These are phyloP conservation scores for Hysterangium stoloniferum DNA, from an alignment of 768 basidiomycete genomes.

Conservation along the genomic window DNA sequence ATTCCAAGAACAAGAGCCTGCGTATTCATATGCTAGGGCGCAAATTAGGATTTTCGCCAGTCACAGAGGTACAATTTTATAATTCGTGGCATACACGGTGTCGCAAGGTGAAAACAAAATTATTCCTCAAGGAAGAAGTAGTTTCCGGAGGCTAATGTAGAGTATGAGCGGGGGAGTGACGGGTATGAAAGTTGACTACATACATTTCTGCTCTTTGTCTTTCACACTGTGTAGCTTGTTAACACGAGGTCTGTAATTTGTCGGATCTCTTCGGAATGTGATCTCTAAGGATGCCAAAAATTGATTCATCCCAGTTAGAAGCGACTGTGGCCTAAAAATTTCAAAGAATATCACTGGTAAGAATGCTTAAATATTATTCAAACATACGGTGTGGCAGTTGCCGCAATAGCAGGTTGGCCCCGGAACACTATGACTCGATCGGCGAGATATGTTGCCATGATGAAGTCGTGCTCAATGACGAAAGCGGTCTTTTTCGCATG, in stretches of 20 bases:
- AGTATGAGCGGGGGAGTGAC: background rate
- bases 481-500: conserved; percentile 98
- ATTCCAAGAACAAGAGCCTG: no score
- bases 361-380: background rate
- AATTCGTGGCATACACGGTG: background rate
- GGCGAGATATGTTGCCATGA: conserved; percentile 99
- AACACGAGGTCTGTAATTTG: conserved; percentile 83
- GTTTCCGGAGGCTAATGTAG: conserved; percentile 58
- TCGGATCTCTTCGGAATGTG: conserved; percentile 97
- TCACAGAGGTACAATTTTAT: no score
- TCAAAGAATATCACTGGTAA: no score
- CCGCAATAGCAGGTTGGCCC: conserved; percentile 76
- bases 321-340: conserved; percentile 70
- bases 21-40: no score
- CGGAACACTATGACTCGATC: conserved; percentile 95
- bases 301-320: conserved; percentile 95
- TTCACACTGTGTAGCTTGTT: conserved; percentile 83
- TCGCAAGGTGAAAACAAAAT: no score
- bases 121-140: conserved; percentile 92
- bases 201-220: conserved; percentile 83
- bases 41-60: no score
- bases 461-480: conserved; percentile 99
- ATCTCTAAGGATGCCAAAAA: conserved; percentile 95
- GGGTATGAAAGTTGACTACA: conserved; percentile 17
- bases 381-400: conserved; percentile 85